Evolutionary conservation across 208 protist species (phyloP), one percentile per base, ranked within the genome.

Genomic region (Trypanosoma vivax): DNA sequence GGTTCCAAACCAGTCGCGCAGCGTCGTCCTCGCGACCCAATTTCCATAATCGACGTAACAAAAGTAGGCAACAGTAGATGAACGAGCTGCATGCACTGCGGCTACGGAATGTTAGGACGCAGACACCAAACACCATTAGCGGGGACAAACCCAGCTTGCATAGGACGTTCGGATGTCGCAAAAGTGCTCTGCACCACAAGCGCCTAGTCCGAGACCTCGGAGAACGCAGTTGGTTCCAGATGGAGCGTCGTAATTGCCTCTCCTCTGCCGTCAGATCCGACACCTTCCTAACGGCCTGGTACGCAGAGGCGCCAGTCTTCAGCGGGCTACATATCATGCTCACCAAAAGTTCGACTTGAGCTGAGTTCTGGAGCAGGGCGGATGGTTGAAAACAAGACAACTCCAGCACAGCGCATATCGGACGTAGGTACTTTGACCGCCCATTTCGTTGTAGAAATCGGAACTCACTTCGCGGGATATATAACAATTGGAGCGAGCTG

Each of bases 1-100:
- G 80, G 43, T 88, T 88, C 80, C 80, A 88, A 10, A 68, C 50
- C 3, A 88, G n/a, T 14, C 61, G 64, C 5, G 80, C 75, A 0
- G 80, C 76, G 0, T 72, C 63, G 9, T 37, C 40, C 33, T 73
- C 55, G 5, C 58, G 55, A 4, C 61, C 68, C 0, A 46, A 29
- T 2, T 58, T 50, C n/a, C 65, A 65, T 6, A 78, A 34, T 4
- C 45, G 59, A 10, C 61, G 56, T 2, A 80, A n/a, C n/a, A 67
- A 51, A 3, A 40, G 46, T 4, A 61, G 21, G 35, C 75, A 79
- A 13, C 67, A 62, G 14, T 43, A 43, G 6, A 65, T 43, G 49
- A 87, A 63, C 4, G 35, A 14, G 0, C 39, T 42, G 27, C 69
- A 60, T 18, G 29, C 40, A n/a, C 33, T 29, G 34, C 57, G 62